A percentile compares a stretch with the other conserved stretches of the same genome.
phyloP scores from a whole-genome alignment of 805 yeast genomes.

The Ascoidea asiatica region DNA sequence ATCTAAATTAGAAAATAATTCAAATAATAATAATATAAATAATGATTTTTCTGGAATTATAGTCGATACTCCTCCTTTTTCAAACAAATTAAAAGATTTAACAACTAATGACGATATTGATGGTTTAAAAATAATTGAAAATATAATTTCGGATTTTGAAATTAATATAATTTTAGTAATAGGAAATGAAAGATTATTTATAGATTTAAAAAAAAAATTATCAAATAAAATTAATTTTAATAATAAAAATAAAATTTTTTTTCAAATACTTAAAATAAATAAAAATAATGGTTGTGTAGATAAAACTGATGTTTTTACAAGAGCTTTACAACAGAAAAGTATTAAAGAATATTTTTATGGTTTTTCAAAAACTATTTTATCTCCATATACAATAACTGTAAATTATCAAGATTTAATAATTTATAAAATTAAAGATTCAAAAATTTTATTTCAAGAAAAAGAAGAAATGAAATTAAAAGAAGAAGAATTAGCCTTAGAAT shows the following conservation, averaged over 20 bases:
- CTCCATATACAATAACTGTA: slow-evolving; percentile 78
- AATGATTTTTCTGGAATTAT: slow-evolving; percentile 41
- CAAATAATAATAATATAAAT: slow-evolving; percentile 25
- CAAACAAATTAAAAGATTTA: slow-evolving; percentile 19
- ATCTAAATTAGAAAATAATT: slow-evolving; percentile 23
- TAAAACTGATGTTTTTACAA: slow-evolving; percentile 49
- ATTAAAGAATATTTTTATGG: slow-evolving; percentile 91
- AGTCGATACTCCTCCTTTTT: slow-evolving; percentile 62
- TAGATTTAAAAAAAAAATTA: slow-evolving; percentile 46
- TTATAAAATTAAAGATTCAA: slow-evolving; percentile 38
- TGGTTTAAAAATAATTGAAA: slow-evolving; percentile 39
- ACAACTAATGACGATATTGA: background rate
- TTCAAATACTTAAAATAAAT: slow-evolving; percentile 47
- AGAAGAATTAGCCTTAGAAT: slow-evolving; percentile 1
- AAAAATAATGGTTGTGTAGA: slow-evolving; percentile 70
- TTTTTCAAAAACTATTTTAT: slow-evolving; percentile 42
- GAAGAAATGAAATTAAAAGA: background rate
- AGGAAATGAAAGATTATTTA: slow-evolving; percentile 60
- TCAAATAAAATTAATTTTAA: slow-evolving; percentile 21
- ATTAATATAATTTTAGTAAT: slow-evolving; percentile 49
- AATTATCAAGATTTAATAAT: slow-evolving; percentile 48
- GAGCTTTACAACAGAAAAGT: slow-evolving; percentile 62
- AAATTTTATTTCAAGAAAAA: background rate
- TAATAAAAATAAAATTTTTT: slow-evolving; percentile 6
- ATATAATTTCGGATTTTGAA: slow-evolving; percentile 44